Evolutionary conservation across 1,284 basidiomycete species (phyloP), one percentile per base, ranked within the genome.

Genomic region (Dichomitus squalens): DNA sequence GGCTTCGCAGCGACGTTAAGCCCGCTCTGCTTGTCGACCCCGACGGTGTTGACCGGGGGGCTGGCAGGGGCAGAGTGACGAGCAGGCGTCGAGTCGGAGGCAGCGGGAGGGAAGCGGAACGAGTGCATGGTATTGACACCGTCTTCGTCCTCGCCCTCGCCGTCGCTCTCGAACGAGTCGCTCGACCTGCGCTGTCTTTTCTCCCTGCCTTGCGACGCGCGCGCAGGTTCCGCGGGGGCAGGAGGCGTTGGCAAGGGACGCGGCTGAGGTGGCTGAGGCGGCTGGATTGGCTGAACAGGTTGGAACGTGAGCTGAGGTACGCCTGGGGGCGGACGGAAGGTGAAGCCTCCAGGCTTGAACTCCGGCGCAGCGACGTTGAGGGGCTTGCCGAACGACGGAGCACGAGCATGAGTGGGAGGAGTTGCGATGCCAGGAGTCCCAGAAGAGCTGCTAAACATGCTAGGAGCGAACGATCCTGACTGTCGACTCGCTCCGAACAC

Each of bases 331-430:
- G 85, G 81, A 25, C 79, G 79, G 82, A 93, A 93, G 7, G 83
- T 90, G 73, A 93, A 93, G 7, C 77, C 76, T 11, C 69, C 71
- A 31, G 90, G 90, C 68, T 86, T 92, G 73, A 93, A 93, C 70
- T 92, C 91, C n/a, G 79, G 81, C 3, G 90, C 91, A 27, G 85
- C 79, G 7, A 84, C 85, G 67, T 92, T 93, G 53, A 93, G 81
- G 18, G 83, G 82, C 65, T 84, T 86, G 20, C 83, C 83, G 51
- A 85, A 64, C 1, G 90, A 92, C 9, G 85, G 77, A 16, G 81
- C 66, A 25, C 88, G 86, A 6, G 75, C 64, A 67, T 92, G 89
- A 1, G 58, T 75, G 66, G 60, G 72, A 67, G 65, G 57, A 1
- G 63, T 61, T 5, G 64, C 6, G 27, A 20, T 33, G 7, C 33